These are phyloP conservation scores for Talaromyces wortmannii DNA, from an alignment of 495 filamentous ascomycete species.

Conservation along the genomic window DNA sequence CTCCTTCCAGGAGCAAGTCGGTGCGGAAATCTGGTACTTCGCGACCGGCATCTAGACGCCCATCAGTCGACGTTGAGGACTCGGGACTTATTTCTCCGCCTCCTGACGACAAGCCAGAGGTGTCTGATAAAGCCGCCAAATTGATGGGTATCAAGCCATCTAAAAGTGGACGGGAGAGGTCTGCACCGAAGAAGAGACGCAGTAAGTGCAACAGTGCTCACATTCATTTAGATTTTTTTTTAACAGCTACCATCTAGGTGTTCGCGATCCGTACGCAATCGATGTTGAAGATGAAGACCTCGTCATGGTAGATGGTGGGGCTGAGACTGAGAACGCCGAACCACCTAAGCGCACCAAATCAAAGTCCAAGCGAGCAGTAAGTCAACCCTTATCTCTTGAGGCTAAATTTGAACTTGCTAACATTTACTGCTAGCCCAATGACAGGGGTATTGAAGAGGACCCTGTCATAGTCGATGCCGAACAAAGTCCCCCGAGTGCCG, in stretches of 20 bases:
- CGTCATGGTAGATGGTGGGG: constrained; percentile 45
- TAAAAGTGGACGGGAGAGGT: constrained; percentile 27
- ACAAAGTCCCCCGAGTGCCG: constrained; percentile 24
- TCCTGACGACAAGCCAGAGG: constrained; percentile 39
- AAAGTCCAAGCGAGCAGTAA: constrained; percentile 32
- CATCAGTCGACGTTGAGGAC: constrained; percentile 44
- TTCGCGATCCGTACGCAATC: constrained; percentile 51
- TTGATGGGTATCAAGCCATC: constrained; percentile 45
- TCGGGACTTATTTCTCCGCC: constrained; percentile 44
- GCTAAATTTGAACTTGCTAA: background rate
- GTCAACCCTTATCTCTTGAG: constrained; percentile 4
- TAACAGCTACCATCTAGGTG: constrained; percentile 19
- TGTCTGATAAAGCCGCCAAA: constrained; percentile 51
- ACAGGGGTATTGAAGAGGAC: constrained; percentile 31
- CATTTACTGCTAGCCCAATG: constrained; percentile 1
- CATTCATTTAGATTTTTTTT: background rate
- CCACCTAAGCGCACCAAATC: constrained; percentile 27
- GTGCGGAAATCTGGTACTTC: constrained; percentile 31
- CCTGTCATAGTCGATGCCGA: constrained; percentile 41
- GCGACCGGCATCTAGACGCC: constrained; percentile 34
- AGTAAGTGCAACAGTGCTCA: constrained; percentile 18
- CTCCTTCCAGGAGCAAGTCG: constrained; percentile 40
- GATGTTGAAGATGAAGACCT: constrained; percentile 55
- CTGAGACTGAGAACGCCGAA: constrained; percentile 29
- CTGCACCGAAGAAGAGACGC: constrained; percentile 27